Percentiles rank a stretch among this genome's conserved stretches.
Evolutionary conservation across 345 rosid genomes (phyloP).

Genomic region (Odontarrhena argentea): DNA sequence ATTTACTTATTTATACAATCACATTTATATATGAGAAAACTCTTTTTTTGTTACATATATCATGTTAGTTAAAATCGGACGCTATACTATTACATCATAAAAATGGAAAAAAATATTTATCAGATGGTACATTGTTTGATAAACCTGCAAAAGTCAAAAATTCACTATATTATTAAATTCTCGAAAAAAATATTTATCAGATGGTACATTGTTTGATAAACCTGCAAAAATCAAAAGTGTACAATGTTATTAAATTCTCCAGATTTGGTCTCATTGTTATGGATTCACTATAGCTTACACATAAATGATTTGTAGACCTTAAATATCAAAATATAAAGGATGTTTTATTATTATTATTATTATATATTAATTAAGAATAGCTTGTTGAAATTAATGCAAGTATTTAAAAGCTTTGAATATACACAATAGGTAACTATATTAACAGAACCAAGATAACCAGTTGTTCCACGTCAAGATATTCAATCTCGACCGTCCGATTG

Average conservation of each 20-base stretch:
- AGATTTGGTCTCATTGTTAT: conserved; percentile 8
- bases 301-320: not conserved
- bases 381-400: conserved; percentile 25
- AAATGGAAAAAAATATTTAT: too few species aligned
- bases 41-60: too few species aligned
- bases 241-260: not conserved
- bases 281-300: not conserved
- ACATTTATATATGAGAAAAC: too few species aligned
- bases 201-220: too few species aligned
- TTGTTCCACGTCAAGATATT: conserved; percentile 31
- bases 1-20: too few species aligned
- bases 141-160: too few species aligned
- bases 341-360: not conserved
- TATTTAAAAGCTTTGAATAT: conserved; percentile 32
- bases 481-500: conserved; percentile 31
- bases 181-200: not conserved
- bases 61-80: too few species aligned
- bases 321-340: conserved; percentile 3
- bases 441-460: conserved; percentile 20
- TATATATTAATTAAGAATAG: not conserved
- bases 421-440: conserved; percentile 13
- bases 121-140: too few species aligned
- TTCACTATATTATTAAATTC: not conserved
- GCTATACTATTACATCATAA: too few species aligned
- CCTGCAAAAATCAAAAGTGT: too few species aligned